Conservation (phyloP, 2,329 filamentous ascomycete species). For the Ophiosphaerella herpotricha region DNA sequence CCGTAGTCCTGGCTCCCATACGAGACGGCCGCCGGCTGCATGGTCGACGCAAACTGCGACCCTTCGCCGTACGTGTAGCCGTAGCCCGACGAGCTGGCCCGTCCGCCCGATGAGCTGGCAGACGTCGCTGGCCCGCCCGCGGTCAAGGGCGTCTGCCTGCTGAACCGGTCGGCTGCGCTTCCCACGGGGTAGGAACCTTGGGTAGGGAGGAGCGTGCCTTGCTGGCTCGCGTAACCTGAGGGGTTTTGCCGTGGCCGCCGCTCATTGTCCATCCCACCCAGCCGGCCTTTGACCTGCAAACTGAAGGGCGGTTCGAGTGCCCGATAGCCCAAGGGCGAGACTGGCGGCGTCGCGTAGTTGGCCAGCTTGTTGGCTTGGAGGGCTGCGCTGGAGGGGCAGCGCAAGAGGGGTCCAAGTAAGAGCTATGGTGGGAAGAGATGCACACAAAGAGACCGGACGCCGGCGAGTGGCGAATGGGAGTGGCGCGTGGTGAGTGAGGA, state of each 20-base stretch:
- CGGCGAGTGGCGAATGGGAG: conserved; percentile 9
- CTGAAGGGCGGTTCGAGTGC: conserved; percentile 61
- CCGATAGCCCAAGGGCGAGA: conserved; percentile 69
- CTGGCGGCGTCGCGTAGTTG: conserved; percentile 64
- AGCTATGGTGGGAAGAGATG: conserved; percentile 17
- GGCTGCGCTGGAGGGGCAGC: conserved; percentile 13
- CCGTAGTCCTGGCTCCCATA: conserved; percentile 68
- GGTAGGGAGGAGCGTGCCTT: conserved; percentile 53
- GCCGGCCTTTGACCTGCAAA: conserved; percentile 58
- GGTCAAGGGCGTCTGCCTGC: conserved; percentile 52
- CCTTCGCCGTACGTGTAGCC: conserved; percentile 61
- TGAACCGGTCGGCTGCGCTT: conserved; percentile 54
- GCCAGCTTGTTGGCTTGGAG: conserved; percentile 64
- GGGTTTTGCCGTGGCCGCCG: conserved; percentile 74
- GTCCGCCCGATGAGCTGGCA: conserved; percentile 45
- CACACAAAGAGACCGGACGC: conserved; percentile 15
- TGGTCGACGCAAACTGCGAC: conserved; percentile 60
- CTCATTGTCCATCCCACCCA: conserved; percentile 76
- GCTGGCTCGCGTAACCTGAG: conserved; percentile 63
- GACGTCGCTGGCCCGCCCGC: conserved; percentile 50
- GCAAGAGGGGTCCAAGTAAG: conserved; percentile 18
- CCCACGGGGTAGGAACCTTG: conserved; percentile 50
- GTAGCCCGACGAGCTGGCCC: conserved; percentile 49
- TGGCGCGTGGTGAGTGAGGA: no score
- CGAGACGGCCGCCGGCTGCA: conserved; percentile 56